Evolutionary conservation across 176 grass and related monocot genomes (phyloP), one percentile per base, ranked within the genome.

Genomic region (Carex parvula): DNA sequence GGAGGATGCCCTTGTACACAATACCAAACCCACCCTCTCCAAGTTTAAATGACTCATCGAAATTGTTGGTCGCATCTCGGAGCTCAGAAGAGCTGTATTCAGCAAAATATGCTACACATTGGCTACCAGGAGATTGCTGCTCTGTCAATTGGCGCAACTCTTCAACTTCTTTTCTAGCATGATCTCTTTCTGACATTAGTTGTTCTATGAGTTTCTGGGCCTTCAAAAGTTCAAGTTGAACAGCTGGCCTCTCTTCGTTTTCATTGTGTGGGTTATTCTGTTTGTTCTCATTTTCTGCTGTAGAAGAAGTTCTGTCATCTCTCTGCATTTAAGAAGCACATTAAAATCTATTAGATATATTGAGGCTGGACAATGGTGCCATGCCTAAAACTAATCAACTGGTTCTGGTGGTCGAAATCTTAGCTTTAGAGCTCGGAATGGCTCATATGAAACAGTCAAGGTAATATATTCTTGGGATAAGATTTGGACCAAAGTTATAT

Each of bases 21-120:
- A 29, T 30, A 22, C 81, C 81, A 53, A 48, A 83, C 5, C 81
- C 81, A 48, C 81, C 81, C 69, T 83, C 81, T 83, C 81, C 81
- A 64, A 83, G 61, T 26, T 83, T 83, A 0, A 42, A 50, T 15
- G 57, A 41, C 15, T 83, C 62, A 8, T 83, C 3, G 61, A 83
- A 83, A 33, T 83, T 64, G 60, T 83, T 83, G 64, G 81, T 70
- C 50, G 81, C 81, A 41, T 83, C 60, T 59, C 56, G 20, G 15
- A 83, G n/a, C 60, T 83, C 81, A 1, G 32, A 26, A 70, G 70
- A 30, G 10, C 37, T 53, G 61, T 68, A 83, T 32, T 70, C 61
- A 11, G 37, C 60, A 9, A 67, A 68, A 12, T 32, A 52, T 53
- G 10, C n/a, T 13, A 78, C 13, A 24, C 0, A 11, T 7, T 20